Evolutionary conservation across 2,329 filamentous ascomycete species (phyloP), one percentile per base, ranked within the genome.

Genomic region (Lizonia empirigonia): DNA sequence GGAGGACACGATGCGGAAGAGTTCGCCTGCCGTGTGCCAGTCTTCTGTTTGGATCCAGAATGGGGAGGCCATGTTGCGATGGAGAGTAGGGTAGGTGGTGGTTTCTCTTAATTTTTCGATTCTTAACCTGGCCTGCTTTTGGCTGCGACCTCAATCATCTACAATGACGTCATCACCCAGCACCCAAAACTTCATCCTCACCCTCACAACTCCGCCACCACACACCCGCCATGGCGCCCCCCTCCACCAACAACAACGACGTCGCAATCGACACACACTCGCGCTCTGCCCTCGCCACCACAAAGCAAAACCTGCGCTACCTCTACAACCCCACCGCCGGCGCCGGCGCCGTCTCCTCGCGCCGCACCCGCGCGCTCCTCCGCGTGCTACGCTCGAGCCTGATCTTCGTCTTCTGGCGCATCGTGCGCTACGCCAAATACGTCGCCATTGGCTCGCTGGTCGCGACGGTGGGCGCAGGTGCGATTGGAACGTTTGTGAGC

Each of bases 381-480:
- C 71, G 72, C 46, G 67, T 65, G 15, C 38, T 69, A 1, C 73
- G 74, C 41, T 77, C 75, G 37, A 53, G 71, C 23, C 35, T 69
- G 27, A 70, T 74, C 44, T 77, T 77, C 61, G 38, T 73, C 9
- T 77, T 77, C 62, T 77, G 75, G 75, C 68, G 73, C 16, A 53
- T 75, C 0, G 66, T 76, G 0, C 67, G 74, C 2, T 77, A 76
- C 41, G 75, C 74, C 18, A 77, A 77, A 50, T 77, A 77, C 40
- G 74, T 74, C 4, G 73, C 72, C 2, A 71, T 76, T 24, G 75
- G 75, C 3, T 70, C 72, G 1, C 47, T 74, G 6, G 67, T 73
- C 0, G 74, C 74, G 1, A 74, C 74, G 0, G 54, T 76, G n/a
- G 69, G 70, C 1, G 73, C 63, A 51, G 42, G 74, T 3, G 74